A percentile compares a stretch with the other conserved stretches of the same genome.
These are phyloP conservation scores for Skeletonema marinoi DNA, from an alignment of 108 stramenopile species.

Conservation along the genomic window DNA sequence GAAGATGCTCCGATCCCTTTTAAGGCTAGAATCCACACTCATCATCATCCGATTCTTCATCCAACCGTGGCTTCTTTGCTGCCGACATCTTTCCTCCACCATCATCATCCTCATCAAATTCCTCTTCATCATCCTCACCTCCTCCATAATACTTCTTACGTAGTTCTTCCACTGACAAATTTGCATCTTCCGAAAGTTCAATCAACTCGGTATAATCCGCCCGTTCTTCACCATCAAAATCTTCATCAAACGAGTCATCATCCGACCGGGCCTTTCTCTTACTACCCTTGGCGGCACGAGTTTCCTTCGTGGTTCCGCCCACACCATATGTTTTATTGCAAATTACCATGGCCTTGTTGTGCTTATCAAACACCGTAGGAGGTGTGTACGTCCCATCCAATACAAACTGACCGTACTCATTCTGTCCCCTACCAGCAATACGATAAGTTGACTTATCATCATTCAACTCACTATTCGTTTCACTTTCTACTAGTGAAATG, in stretches of 20 bases:
- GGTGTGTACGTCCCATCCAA: constrained; percentile 31
- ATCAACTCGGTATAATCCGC: constrained; percentile 60
- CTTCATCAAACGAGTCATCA: constrained; percentile 36
- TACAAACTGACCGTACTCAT: constrained; percentile 45
- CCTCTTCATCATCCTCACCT: constrained; percentile 13
- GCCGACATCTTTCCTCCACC: constrained; percentile 16
- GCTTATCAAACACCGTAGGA: neutral
- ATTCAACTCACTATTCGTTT: neutral
- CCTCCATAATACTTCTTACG: constrained; percentile 59
- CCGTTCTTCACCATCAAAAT: constrained; percentile 34
- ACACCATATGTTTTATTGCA: constrained; percentile 31
- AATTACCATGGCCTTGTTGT: constrained; percentile 2
- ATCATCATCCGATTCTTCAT: constrained; percentile 41
- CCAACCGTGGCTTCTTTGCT: constrained; percentile 25
- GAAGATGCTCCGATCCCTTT: neutral
- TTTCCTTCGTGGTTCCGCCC: constrained; percentile 16
- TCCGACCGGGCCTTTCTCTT: constrained; percentile 9
- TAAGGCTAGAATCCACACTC: constrained; percentile 41
- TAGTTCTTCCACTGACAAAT: constrained; percentile 62
- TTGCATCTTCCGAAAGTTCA: constrained; percentile 63
- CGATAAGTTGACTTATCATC: neutral
- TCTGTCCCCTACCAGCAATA: constrained; percentile 44
- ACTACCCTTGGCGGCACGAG: constrained; percentile 9
- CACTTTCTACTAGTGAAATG: constrained; percentile 1
- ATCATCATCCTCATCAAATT: constrained; percentile 21